phyloP scores from a whole-genome alignment of 164 flowering plant species.

The Houttuynia cordata region DNA sequence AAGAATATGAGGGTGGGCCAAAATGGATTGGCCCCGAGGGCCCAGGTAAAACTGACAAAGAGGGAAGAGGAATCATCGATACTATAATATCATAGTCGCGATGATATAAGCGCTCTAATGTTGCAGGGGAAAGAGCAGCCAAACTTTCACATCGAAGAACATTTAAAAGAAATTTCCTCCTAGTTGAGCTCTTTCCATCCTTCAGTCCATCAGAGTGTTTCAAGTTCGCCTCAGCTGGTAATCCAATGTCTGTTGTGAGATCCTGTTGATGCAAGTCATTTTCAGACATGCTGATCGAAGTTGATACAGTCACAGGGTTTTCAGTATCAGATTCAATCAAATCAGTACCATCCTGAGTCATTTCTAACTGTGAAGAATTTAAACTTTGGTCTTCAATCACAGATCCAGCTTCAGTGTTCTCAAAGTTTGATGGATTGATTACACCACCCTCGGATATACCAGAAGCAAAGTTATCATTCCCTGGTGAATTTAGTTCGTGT shows the following conservation, averaged over 20 bases:
- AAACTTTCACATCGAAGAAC: conserved; percentile 97
- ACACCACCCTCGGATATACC: neutral
- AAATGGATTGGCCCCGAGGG: conserved; percentile 84
- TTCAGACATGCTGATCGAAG: conserved; percentile 14
- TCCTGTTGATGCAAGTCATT: conserved; percentile 12
- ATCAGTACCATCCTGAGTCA: no score
- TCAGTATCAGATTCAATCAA: conserved; percentile 15
- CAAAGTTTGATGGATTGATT: neutral
- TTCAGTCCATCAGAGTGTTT: conserved; percentile 24
- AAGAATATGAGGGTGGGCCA: conserved; percentile 88
- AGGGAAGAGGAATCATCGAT: conserved; percentile 94
- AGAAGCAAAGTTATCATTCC: neutral
- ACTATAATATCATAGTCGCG: conserved; percentile 90
- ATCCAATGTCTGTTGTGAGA: conserved; percentile 14
- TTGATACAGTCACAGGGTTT: conserved; percentile 13
- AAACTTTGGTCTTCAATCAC: no score
- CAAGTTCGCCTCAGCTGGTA: conserved; percentile 27
- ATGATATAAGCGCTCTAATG: conserved; percentile 68
- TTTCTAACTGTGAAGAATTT: no score
- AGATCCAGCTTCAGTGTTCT: neutral
- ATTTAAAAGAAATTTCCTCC: conserved; percentile 68
- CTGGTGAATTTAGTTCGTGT: neutral
- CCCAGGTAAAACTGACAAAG: conserved; percentile 85
- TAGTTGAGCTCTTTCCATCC: conserved; percentile 23
- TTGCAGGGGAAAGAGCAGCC: conserved; percentile 75